Evolutionary conservation across 2,329 filamentous ascomycete genomes (phyloP).

Genomic region (Penicillium sp.): DNA sequence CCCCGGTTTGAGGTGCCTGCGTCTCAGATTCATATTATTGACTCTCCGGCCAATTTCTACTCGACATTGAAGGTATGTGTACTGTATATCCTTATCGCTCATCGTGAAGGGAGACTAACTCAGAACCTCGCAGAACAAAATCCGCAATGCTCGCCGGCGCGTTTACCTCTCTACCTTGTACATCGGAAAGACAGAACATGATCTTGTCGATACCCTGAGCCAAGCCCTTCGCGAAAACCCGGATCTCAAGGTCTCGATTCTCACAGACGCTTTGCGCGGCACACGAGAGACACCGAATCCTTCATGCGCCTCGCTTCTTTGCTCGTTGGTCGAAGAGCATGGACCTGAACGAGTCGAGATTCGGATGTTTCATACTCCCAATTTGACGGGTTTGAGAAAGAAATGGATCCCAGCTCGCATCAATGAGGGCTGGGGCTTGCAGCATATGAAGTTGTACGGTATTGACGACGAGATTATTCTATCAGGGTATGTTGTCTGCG

Average conservation of each 20-base stretch:
- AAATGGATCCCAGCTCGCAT: conserved; percentile 79
- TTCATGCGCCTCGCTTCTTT: conserved; percentile 83
- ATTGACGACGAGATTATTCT: conserved; percentile 93
- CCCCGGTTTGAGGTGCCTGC: conserved; percentile 85
- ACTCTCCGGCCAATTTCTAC: conserved; percentile 85
- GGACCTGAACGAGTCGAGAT: conserved; percentile 81
- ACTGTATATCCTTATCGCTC: neutral
- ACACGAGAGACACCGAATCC: conserved; percentile 83
- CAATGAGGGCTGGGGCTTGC: conserved; percentile 96
- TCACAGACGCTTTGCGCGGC: conserved; percentile 86
- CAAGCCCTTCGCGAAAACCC: conserved; percentile 71
- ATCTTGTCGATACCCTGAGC: conserved; percentile 75
- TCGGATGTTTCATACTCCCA: conserved; percentile 97
- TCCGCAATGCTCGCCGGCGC: conserved; percentile 69
- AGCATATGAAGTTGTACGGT: conserved; percentile 99
- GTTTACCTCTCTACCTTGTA: conserved; percentile 96
- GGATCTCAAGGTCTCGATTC: conserved; percentile 74
- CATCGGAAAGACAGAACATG: conserved; percentile 87
- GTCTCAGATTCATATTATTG: conserved; percentile 73
- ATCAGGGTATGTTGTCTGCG: conserved; percentile 60
- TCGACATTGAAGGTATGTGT: conserved; percentile 73
- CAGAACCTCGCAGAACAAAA: conserved; percentile 61
- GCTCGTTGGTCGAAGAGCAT: conserved; percentile 78
- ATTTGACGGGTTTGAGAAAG: conserved; percentile 82
- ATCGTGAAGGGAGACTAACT: conserved; percentile 2